Evolutionary conservation across 2,329 filamentous ascomycete genomes (phyloP).

Genomic region (Paracamarosporium sp.): DNA sequence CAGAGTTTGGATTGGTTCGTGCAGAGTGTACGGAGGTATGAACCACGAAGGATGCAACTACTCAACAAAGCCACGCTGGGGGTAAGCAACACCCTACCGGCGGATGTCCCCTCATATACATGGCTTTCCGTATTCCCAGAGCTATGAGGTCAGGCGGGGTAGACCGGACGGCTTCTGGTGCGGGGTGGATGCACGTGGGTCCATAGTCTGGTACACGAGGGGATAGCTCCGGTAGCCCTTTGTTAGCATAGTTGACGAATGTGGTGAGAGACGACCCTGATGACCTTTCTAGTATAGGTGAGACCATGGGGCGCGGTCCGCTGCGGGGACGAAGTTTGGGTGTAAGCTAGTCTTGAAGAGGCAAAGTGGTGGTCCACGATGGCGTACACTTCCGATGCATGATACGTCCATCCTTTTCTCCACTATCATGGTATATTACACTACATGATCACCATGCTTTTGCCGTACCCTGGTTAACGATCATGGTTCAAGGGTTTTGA

Average conservation of each 20-base stretch:
- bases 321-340: slow-evolving; percentile 1
- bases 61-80: too few relatives aligned
- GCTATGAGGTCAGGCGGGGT: slow-evolving; percentile 37
- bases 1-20: not conserved
- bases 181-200: slow-evolving; percentile 36
- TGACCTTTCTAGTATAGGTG: not conserved
- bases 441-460: not conserved
- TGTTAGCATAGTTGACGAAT: slow-evolving; percentile 11
- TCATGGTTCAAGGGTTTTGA: too few relatives aligned
- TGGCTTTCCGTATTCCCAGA: slow-evolving; percentile 15
- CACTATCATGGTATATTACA: too few relatives aligned
- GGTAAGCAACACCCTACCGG: not conserved
- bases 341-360: not conserved
- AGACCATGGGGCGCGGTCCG: not conserved
- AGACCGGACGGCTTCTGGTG: slow-evolving; percentile 19
- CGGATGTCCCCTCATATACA: slow-evolving; percentile 11
- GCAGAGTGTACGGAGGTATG: not conserved
- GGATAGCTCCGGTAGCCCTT: slow-evolving; percentile 10
- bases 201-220: slow-evolving; percentile 16
- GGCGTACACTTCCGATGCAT: slow-evolving; percentile 1
- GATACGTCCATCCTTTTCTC: not conserved
- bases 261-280: not conserved
- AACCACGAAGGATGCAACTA: not conserved
- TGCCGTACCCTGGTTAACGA: too few relatives aligned
- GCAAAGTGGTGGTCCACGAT: not conserved